A percentile compares a stretch with the other conserved stretches of the same genome.
phyloP scores from a whole-genome alignment of 2,329 filamentous ascomycete species.

The Monilinia aucupariae region DNA sequence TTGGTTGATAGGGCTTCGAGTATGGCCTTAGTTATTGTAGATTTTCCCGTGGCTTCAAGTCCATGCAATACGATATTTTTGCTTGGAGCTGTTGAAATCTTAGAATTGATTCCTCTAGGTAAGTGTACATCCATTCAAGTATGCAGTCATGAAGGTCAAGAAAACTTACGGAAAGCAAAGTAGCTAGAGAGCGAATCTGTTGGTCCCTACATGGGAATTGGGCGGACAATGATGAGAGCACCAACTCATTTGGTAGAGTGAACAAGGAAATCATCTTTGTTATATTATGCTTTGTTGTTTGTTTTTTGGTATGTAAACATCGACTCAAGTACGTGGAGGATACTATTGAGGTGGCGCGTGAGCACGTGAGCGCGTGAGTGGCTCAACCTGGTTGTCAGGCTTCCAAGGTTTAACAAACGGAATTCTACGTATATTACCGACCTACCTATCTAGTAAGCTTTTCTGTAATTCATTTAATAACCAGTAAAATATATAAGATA shows the following conservation, averaged over 20 bases:
- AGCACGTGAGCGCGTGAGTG: too few species aligned
- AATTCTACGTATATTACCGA: too few species aligned
- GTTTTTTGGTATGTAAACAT: too few species aligned
- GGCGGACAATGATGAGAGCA: constrained; percentile 43
- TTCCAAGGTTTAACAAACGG: too few species aligned
- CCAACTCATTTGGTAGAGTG: constrained; percentile 47
- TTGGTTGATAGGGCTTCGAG: constrained; percentile 45
- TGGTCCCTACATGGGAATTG: constrained; percentile 52
- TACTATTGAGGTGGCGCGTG: too few species aligned
- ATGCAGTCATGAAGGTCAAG: not conserved
- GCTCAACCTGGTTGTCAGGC: too few species aligned
- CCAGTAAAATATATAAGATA: too few species aligned
- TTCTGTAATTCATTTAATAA: too few species aligned
- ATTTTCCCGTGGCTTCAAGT: constrained; percentile 82
- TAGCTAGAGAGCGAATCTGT: constrained; percentile 54
- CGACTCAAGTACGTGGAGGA: too few species aligned
- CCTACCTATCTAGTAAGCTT: too few species aligned
- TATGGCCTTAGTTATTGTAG: constrained; percentile 58
- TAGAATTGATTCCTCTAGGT: not conserved
- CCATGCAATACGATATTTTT: constrained; percentile 73
- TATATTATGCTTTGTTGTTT: not conserved
- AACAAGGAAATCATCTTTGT: constrained; percentile 41
- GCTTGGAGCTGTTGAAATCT: constrained; percentile 16
- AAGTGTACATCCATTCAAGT: constrained; percentile 22
- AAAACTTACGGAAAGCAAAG: constrained; percentile 41